Conservation (phyloP, 306 rosid genomes). For the Glycine latifolia region DNA sequence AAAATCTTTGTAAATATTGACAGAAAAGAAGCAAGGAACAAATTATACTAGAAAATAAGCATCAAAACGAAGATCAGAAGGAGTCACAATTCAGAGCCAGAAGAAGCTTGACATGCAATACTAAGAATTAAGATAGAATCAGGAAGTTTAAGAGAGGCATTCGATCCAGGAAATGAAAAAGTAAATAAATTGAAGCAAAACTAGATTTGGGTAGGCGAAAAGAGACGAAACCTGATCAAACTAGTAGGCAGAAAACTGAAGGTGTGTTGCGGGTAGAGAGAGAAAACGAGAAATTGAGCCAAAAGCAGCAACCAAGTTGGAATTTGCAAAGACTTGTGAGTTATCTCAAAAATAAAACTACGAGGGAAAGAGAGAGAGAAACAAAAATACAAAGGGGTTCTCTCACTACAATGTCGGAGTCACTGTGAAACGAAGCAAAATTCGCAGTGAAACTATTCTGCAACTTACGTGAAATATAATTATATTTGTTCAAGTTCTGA, state of each 20-base stretch:
- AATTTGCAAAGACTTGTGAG: no score
- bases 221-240: slow-evolving; percentile 50
- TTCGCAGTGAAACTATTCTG: not conserved
- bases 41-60: not conserved
- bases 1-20: not conserved
- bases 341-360: not conserved
- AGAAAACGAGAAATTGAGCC: not conserved
- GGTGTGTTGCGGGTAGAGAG: not conserved
- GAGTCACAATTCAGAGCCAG: not conserved
- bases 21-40: slow-evolving; percentile 24
- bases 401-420: no score
- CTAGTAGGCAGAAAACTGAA: not conserved
- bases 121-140: not conserved
- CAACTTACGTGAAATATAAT: not conserved
- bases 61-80: not conserved
- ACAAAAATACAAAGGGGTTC: not conserved
- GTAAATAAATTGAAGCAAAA: slow-evolving; percentile 1
- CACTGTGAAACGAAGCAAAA: no score
- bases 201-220: slow-evolving; percentile 44
- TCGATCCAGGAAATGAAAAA: slow-evolving; percentile 6
- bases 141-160: not conserved
- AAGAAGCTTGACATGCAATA: not conserved
- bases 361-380: not conserved
- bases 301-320: no score
- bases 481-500: no score